These are phyloP conservation scores for Penicillium sp. DNA, from an alignment of 2,329 filamentous ascomycete species.

Conservation along the genomic window DNA sequence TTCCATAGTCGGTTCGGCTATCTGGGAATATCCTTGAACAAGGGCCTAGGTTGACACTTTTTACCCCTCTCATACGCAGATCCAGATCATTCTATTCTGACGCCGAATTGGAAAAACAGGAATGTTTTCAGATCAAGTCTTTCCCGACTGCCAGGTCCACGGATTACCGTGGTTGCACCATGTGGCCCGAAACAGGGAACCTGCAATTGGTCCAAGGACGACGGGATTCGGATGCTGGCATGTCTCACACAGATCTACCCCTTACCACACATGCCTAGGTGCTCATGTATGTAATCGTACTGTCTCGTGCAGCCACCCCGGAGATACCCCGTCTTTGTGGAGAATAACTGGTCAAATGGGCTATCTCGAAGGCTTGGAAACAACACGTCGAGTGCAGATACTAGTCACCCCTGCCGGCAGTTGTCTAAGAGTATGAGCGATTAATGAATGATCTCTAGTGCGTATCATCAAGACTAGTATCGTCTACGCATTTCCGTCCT, in stretches of 20 bases:
- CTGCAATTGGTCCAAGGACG: constrained; percentile 10
- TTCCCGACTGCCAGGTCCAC: constrained; percentile 6
- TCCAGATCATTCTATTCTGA: background rate
- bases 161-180: constrained; percentile 14
- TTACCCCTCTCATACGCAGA: background rate
- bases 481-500: background rate
- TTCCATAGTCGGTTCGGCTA: background rate
- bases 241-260: constrained; percentile 9
- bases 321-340: background rate
- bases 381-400: background rate
- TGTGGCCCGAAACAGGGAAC: constrained; percentile 15
- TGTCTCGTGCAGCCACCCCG: background rate
- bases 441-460: too few species aligned
- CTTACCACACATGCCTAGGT: background rate
- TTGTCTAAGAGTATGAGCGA: background rate
- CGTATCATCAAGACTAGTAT: background rate
- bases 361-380: background rate
- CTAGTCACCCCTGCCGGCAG: background rate
- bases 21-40: background rate
- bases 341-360: background rate
- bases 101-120: background rate
- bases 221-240: constrained; percentile 7
- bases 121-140: background rate
- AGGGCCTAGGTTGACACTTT: background rate
- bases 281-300: constrained; percentile 1